Evolutionary conservation across 495 filamentous ascomycete genomes (phyloP).

Genomic region (Echria macrotheca): DNA sequence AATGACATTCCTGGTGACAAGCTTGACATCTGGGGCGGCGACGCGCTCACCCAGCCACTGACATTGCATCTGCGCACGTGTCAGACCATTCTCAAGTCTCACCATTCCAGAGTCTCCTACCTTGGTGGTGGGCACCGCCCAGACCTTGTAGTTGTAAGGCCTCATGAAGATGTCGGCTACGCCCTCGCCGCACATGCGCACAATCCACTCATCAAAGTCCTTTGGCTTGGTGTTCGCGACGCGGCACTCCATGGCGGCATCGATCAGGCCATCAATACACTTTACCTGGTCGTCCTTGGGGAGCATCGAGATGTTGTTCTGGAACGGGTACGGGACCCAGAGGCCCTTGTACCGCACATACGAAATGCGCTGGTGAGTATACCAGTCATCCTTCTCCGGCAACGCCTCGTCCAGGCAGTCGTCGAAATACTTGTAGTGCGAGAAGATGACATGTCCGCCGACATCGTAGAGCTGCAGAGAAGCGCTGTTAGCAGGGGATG

Average conservation of each 20-base stretch:
- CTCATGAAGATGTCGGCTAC: constrained; percentile 97
- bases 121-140: constrained; percentile 97
- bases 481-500: no score
- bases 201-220: constrained; percentile 98
- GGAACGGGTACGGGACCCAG: constrained; percentile 99
- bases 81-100: no score
- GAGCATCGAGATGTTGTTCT: constrained; percentile 99
- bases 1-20: constrained; percentile 88
- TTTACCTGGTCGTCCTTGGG: constrained; percentile 94
- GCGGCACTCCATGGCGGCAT: constrained; percentile 81
- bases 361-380: constrained; percentile 94
- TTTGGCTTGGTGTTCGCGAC: constrained; percentile 86
- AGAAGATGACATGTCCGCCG: constrained; percentile 99
- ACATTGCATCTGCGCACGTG: constrained; percentile 99
- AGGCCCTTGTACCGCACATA: constrained; percentile 94
- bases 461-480: constrained; percentile 98
- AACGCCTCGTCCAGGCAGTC: constrained; percentile 96
- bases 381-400: constrained; percentile 92
- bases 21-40: constrained; percentile 94
- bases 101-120: no score
- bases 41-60: constrained; percentile 98
- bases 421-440: constrained; percentile 99
- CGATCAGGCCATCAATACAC: constrained; percentile 96
- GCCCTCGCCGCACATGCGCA: constrained; percentile 84
- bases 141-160: constrained; percentile 99